Evolutionary conservation across 805 yeast species (phyloP), one percentile per base, ranked within the genome.

Genomic region (Wickerhamiella cacticola): DNA sequence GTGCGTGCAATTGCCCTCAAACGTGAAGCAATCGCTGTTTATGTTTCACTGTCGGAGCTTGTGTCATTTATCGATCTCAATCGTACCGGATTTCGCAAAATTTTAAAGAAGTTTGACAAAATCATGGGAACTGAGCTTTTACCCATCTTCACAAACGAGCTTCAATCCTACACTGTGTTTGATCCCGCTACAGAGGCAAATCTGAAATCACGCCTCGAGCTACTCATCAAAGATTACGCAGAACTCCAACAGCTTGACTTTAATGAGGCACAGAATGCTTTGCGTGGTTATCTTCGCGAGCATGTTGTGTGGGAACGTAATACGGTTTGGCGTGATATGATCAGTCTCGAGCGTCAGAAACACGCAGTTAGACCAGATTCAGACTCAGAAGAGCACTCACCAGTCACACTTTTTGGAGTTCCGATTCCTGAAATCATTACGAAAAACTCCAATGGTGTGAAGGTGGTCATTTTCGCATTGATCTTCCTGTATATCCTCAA

Each of bases 251-350:
- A 66, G 50, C 53, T 69, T 57, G 39, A 53, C 13, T 64, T 59
- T 3, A 59, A 57, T 39, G 82, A 88, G 0, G 68, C 67, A 46
- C 57, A 60, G 35, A 76, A 71, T 63, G 58, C 58, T 33, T 63
- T 78, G 38, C 65, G 72, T 47, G 59, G 75, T 50, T 73, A 76
- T 66, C 66, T 89, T 53, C 72, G 96, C 53, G 98, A 89, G 58
- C 94, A 89, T 63, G 83, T 89, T 29, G 95, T 88, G 16, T 89
- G 96, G 94, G 97, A 89, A 66, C 75, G 98, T 63, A 87, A 87
- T 62, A 89, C 96, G 0, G 96, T 89, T 24, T 89, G 98, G 98
- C 80, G 92, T 61, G 96, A 89, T 63, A 80, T 89, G 81, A 81
- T 89, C 61, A 89, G 92, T 19, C 65, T 88, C 56, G 96, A 88